These are phyloP conservation scores for Adansonia madagascariensis DNA, from an alignment of 441 rosid genomes.

Conservation along the genomic window DNA sequence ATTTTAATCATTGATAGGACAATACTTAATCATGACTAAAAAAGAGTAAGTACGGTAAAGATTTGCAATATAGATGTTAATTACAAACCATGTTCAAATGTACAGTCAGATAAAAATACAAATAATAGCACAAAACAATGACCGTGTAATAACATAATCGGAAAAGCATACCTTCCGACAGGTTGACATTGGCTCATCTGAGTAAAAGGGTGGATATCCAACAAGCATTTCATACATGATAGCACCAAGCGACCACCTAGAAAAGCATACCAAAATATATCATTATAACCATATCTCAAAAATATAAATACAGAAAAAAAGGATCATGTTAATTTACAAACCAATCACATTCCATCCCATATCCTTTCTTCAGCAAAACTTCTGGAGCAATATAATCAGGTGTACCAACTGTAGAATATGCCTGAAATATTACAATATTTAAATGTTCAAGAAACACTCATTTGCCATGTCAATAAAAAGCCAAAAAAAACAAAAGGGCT, in stretches of 20 bases:
- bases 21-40: not conserved
- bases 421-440: slow-evolving; percentile 52
- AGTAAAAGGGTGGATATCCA: slow-evolving; percentile 85
- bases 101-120: not conserved
- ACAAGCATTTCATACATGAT: slow-evolving; percentile 97
- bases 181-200: slow-evolving; percentile 96
- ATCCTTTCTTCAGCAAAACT: slow-evolving; percentile 94
- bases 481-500: not conserved
- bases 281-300: slow-evolving; percentile 18
- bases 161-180: slow-evolving; percentile 73
- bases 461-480: not conserved
- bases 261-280: slow-evolving; percentile 26
- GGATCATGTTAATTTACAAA: slow-evolving; percentile 39
- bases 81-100: not conserved
- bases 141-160: not conserved
- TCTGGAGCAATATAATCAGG: slow-evolving; percentile 99
- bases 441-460: slow-evolving; percentile 25
- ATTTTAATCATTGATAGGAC: not conserved
- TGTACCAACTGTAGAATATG: slow-evolving; percentile 99
- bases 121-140: not conserved
- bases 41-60: not conserved
- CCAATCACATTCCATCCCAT: slow-evolving; percentile 99
- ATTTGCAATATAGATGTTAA: not conserved
- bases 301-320: slow-evolving; percentile 19
- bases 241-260: slow-evolving; percentile 98